Conservation (phyloP, 805 yeast species). For the Kluyveromyces dobzhanskii region DNA sequence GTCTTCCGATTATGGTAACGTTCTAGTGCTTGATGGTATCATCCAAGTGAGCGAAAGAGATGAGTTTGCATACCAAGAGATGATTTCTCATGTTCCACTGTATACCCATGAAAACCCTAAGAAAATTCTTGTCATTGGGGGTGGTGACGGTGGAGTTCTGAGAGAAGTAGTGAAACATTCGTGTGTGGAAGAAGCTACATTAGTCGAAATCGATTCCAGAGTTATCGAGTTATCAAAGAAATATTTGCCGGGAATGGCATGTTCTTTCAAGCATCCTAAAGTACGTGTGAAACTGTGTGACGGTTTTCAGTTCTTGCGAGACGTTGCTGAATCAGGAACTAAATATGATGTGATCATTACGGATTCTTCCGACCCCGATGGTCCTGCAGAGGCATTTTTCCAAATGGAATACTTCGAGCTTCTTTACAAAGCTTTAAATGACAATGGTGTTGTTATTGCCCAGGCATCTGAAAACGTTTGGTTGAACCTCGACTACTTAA, state of each 20-base stretch:
- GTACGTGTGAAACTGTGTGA: constrained; percentile 65
- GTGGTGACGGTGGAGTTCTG: constrained; percentile 94
- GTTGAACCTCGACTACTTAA: constrained; percentile 52
- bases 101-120: constrained; percentile 70
- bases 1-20: constrained; percentile 74
- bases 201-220: constrained; percentile 84
- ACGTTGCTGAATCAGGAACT: constrained; percentile 27
- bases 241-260: constrained; percentile 72
- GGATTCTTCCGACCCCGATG: constrained; percentile 92
- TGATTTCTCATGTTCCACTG: constrained; percentile 78
- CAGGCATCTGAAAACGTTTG: constrained; percentile 73
- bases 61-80: constrained; percentile 90
- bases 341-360: constrained; percentile 80
- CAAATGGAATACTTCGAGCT: constrained; percentile 68
- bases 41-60: constrained; percentile 89
- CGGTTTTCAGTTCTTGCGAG: constrained; percentile 71
- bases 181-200: constrained; percentile 52
- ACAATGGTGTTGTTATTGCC: constrained; percentile 65
- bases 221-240: constrained; percentile 66
- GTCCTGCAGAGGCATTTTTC: constrained; percentile 88
- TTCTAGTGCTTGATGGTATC: constrained; percentile 80
- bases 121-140: constrained; percentile 80
- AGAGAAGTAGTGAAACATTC: constrained; percentile 79
- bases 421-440: constrained; percentile 52
- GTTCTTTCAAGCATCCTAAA: constrained; percentile 51